phyloP scores from a whole-genome alignment of 768 basidiomycete species.

The Rhodotorula paludigena region DNA sequence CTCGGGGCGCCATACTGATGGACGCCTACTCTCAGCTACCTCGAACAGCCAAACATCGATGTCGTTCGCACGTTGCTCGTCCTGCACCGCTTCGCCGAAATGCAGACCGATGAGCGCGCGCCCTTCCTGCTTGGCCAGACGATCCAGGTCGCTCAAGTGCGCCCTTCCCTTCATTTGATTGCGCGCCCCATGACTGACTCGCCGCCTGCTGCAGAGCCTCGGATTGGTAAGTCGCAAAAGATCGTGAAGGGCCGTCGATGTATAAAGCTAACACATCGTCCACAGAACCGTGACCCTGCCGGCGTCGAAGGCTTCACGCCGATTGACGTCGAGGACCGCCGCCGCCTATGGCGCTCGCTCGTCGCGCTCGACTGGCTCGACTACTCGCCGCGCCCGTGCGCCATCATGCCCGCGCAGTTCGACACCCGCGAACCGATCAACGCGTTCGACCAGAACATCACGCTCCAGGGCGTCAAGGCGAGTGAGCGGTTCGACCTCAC shows the following conservation, averaged over 20 bases:
- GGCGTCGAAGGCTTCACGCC: neutral
- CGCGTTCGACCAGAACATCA: conserved; percentile 30
- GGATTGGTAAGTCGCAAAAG: too few relatives aligned
- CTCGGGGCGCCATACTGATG: neutral
- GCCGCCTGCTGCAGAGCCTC: too few relatives aligned
- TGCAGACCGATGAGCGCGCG: conserved; percentile 5
- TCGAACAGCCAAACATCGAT: conserved; percentile 25
- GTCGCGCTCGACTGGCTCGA: conserved; percentile 31
- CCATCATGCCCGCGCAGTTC: conserved; percentile 11
- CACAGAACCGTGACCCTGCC: conserved; percentile 31
- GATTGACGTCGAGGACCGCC: conserved; percentile 30
- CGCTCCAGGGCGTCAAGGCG: neutral
- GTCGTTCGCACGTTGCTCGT: conserved; percentile 30
- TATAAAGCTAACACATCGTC: too few relatives aligned
- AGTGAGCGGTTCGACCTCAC: conserved; percentile 23
- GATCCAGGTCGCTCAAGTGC: conserved; percentile 8
- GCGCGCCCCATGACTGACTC: too few relatives aligned
- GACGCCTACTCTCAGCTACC: neutral
- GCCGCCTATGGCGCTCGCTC: conserved; percentile 31
- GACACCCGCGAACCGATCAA: conserved; percentile 30
- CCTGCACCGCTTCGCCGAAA: conserved; percentile 9
- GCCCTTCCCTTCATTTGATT: neutral
- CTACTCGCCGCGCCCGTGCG: conserved; percentile 2
- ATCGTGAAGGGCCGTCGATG: neutral
- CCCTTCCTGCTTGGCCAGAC: conserved; percentile 11